Evolutionary conservation across 257 asterid genomes (phyloP), one percentile per base, ranked within the genome.

Genomic region (Nicotiana paniculata): DNA sequence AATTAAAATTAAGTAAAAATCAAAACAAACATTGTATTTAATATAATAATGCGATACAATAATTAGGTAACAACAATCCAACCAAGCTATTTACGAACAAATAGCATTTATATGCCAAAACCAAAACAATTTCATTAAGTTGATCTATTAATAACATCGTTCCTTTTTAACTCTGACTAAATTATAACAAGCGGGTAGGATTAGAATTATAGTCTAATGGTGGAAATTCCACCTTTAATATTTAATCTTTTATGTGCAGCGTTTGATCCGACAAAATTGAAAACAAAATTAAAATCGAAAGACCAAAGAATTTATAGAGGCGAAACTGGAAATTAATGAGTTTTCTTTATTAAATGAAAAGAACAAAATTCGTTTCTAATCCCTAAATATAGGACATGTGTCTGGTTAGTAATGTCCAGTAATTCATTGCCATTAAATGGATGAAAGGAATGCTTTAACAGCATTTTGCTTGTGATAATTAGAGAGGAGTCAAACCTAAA

Each of bases 391-490:
- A 57, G 17, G 64, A 51, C 83, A 75, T 17, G 18, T 59, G 75
- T 81, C 79, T 51, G 76, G 83, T 81, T 53, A 24, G 37, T 62
- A 79, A 39, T 58, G 64, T 54, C 80, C 86, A 86, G 83, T 63
- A 81, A 90, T 65, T 83, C 82, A 77, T 82, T 81, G 91, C 92
- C 93, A 76, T 84, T 86, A 90, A 90, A 87, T 51, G 68, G 77
- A 81, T 65, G 85, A 76, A 84, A 82, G 91, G 83, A 85, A 86
- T 83, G 88, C 85, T 85, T 87, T 83, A 82, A 84, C 90, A 85
- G 28, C 88, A 87, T 83, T 51, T 84, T 80, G 72, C 58, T 82
- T 82, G 77, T 55, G 58, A 46, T 48, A 7, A 39, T 81, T 70
- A 68, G 65, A 66, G 67, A 66, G 62, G 67, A 66, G 66, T 81